Evolutionary conservation across 2,329 filamentous ascomycete species (phyloP).

Genomic region (Pseudocercospora crystallina): DNA sequence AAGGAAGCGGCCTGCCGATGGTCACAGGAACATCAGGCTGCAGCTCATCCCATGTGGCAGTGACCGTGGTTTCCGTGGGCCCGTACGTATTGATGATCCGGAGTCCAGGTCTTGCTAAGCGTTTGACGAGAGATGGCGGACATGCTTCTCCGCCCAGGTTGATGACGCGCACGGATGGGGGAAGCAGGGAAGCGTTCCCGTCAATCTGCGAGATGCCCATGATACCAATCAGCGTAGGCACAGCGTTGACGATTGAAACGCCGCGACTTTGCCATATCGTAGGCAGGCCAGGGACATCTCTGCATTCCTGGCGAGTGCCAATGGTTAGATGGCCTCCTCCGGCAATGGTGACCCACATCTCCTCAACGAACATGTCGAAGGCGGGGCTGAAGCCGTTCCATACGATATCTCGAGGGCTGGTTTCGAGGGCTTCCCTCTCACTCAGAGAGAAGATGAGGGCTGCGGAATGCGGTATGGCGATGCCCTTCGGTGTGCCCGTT

Average conservation of each 20-base stretch:
- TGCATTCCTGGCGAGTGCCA: constrained; percentile 22
- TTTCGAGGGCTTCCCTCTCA: constrained; percentile 24
- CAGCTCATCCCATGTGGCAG: constrained; percentile 24
- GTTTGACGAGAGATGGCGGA: constrained; percentile 21
- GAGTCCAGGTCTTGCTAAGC: constrained; percentile 20
- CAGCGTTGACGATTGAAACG: constrained; percentile 24
- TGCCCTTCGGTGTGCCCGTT: constrained; percentile 30
- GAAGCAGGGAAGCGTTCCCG: constrained; percentile 16
- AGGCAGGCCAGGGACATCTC: constrained; percentile 20
- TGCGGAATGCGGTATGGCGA: constrained; percentile 25
- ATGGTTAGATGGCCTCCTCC: constrained; percentile 25
- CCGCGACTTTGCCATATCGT: constrained; percentile 20
- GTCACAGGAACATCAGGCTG: constrained; percentile 22
- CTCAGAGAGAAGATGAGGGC: constrained; percentile 21
- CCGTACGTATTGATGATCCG: constrained; percentile 28
- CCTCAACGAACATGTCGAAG: constrained; percentile 29
- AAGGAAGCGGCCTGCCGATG: constrained; percentile 25
- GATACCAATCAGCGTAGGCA: constrained; percentile 25
- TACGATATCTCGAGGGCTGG: constrained; percentile 17
- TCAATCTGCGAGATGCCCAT: constrained; percentile 20
- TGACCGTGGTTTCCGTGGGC: constrained; percentile 26
- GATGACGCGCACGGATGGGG: constrained; percentile 19
- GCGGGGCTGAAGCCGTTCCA: constrained; percentile 27
- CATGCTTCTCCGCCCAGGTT: constrained; percentile 27
- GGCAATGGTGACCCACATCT: constrained; percentile 28